Conservation (phyloP, 208 protist genomes). For the Herpetomonas samuelpessoai region DNA sequence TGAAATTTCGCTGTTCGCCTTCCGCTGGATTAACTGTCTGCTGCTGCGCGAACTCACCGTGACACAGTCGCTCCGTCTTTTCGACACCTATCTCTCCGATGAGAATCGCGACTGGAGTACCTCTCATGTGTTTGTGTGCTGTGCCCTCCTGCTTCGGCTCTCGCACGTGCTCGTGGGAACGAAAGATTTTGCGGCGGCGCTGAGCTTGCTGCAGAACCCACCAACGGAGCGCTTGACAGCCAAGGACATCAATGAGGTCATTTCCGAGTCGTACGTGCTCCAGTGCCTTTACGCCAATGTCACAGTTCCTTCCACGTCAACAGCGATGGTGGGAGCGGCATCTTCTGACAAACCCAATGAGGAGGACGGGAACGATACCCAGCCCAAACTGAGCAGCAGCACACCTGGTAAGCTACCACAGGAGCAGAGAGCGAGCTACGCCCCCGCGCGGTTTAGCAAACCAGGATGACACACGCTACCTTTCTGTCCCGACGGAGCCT, state of each 20-base stretch:
- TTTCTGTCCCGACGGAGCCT: too few relatives aligned
- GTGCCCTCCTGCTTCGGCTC: slow-evolving; percentile 76
- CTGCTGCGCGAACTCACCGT: slow-evolving; percentile 86
- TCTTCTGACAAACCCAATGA: too few relatives aligned
- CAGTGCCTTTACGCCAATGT: slow-evolving; percentile 64
- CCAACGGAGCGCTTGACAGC: slow-evolving; percentile 53
- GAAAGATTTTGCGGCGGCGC: slow-evolving; percentile 51
- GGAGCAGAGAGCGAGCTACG: too few relatives aligned
- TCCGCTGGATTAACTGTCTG: slow-evolving; percentile 93
- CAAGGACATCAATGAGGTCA: slow-evolving; percentile 50
- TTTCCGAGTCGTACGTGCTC: slow-evolving; percentile 65
- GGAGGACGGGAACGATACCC: too few relatives aligned
- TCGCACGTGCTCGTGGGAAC: slow-evolving; percentile 44
- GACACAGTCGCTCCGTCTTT: slow-evolving; percentile 72
- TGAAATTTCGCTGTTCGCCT: slow-evolving; percentile 81
- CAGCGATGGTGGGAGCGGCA: neutral
- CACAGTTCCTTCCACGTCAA: slow-evolving; percentile 16
- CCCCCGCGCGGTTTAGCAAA: too few relatives aligned
- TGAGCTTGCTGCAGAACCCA: slow-evolving; percentile 71
- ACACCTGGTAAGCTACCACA: too few relatives aligned
- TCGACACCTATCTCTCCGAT: slow-evolving; percentile 90
- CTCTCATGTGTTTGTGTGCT: slow-evolving; percentile 89
- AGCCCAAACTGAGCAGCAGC: too few relatives aligned
- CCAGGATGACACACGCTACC: too few relatives aligned
- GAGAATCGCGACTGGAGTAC: slow-evolving; percentile 54